Evolutionary conservation across 2,329 filamentous ascomycete genomes (phyloP).

Genomic region (Raffaelea deltoideospora): DNA sequence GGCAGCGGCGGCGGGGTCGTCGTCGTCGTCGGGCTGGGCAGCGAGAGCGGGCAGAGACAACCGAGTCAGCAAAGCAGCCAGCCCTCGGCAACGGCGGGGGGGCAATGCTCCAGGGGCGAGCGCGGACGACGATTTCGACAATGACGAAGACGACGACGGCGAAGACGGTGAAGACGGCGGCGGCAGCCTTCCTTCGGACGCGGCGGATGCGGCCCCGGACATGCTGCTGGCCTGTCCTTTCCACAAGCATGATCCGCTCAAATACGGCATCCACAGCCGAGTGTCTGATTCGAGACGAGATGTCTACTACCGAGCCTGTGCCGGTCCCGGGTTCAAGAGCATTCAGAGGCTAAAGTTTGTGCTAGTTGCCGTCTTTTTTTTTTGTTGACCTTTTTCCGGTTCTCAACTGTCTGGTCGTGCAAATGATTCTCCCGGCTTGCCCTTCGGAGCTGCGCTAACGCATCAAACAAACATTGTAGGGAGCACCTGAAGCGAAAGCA

Average conservation of each 20-base stretch:
- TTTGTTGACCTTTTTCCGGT: no score
- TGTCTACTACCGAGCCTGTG: slow-evolving; percentile 13
- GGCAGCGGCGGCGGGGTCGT: not conserved
- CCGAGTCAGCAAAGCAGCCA: no score
- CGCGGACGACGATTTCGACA: slow-evolving; percentile 3
- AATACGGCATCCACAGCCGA: slow-evolving; percentile 11
- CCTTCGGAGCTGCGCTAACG: no score
- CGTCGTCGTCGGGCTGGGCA: not conserved
- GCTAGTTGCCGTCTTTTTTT: not conserved
- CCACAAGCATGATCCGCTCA: slow-evolving; percentile 13
- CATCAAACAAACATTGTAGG: slow-evolving; percentile 7
- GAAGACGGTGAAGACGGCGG: slow-evolving; percentile 4
- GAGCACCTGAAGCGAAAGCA: slow-evolving; percentile 15
- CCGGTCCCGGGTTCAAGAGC: slow-evolving; percentile 14
- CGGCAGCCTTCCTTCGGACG: not conserved
- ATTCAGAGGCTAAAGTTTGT: slow-evolving; percentile 15
- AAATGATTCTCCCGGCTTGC: no score
- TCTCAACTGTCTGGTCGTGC: not conserved
- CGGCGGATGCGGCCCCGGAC: not conserved
- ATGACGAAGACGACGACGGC: slow-evolving; percentile 9
- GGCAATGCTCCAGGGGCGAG: no score
- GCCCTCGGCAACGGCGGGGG: no score
- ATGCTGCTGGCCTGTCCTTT: slow-evolving; percentile 13
- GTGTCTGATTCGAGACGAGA: slow-evolving; percentile 8
- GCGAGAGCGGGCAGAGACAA: not conserved